Evolutionary conservation across 73 alveolate genomes (phyloP), one percentile per base, ranked within the genome.

Genomic region (Paramecium sonneborni): DNA sequence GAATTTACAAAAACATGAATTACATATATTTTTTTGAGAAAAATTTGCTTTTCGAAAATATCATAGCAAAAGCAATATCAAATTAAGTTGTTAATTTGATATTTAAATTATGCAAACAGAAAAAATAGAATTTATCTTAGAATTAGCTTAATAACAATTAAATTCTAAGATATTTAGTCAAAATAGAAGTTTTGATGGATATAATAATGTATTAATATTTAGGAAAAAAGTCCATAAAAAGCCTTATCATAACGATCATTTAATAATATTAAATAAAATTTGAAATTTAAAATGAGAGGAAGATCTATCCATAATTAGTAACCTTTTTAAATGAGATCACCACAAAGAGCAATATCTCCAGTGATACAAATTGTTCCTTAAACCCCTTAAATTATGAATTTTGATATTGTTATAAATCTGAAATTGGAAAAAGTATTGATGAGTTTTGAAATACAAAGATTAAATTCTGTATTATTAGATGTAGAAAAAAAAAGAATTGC

Each of bases 401-500:
- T 30, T 8, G 44, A 26, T 67, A 32, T 0, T 14, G 24, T 67
- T 67, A 67, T 32, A 30, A 67, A 67, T 24, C 84, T 67, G n/a
- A 67, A 67, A 32, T 20, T 26, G 20, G 57, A 35, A 30, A 32
- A 74, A 74, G 68, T 74, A 1, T 74, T 74, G 20, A 35, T 74
- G 87, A 43, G 87, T 14, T 74, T 74, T 30, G 87, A 74, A 74
- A 74, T 74, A 30, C 24, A 74, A 38, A 32, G 87, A 35, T 43
- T 74, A 21, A 74, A 74, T 35, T 21, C 35, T 30, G 68, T 74
- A 15, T 38, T 74, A 74, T 21, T 74, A n/a, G 87, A 74, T 35
- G 5, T 74, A 10, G 87, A 74, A 32, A 74, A 74, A 21, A 74
- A 38, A 20, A 74, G 44, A 74, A 74, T 21, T 0, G 58, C 46